Evolutionary conservation across 2,329 filamentous ascomycete species (phyloP).

Genomic region (Zymoseptoria pseudotritici): DNA sequence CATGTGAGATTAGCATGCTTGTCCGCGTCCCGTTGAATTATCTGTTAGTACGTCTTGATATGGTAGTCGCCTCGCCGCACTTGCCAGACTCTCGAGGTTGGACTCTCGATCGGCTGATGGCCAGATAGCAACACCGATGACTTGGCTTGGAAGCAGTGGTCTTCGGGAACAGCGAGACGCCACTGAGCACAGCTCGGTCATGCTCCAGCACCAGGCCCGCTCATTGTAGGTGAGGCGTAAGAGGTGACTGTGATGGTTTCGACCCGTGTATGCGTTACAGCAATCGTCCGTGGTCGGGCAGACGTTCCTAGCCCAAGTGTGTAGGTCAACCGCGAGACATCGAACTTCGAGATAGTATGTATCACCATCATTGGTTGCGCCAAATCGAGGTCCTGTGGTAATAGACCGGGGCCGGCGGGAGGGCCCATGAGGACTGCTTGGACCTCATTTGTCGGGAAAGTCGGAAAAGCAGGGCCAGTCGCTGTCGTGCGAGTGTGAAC

Average conservation of each 20-base stretch:
- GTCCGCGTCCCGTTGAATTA: constrained; percentile 30
- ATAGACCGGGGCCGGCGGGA: neutral
- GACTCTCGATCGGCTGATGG: constrained; percentile 30
- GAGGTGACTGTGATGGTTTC: neutral
- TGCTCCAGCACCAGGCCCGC: neutral
- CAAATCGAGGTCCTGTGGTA: neutral
- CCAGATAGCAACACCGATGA: constrained; percentile 29
- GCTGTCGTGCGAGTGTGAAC: neutral
- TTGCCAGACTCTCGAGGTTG: constrained; percentile 30
- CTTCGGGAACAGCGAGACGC: neutral
- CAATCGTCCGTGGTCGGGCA: neutral
- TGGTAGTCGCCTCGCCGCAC: neutral
- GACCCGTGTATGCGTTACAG: neutral
- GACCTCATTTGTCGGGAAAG: neutral
- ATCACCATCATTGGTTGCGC: neutral
- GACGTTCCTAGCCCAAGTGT: neutral
- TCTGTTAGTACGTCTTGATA: constrained; percentile 1
- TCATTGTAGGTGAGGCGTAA: neutral
- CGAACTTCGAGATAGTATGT: neutral
- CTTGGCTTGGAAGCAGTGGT: constrained; percentile 21
- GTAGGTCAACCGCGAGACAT: neutral
- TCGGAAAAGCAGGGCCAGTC: neutral
- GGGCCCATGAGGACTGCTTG: neutral
- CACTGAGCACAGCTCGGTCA: no score
- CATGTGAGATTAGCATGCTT: constrained; percentile 29